Percentiles rank a stretch among this genome's conserved stretches.
These are phyloP conservation scores for Marsdenia floribunda DNA, from an alignment of 257 asterid species.

Conservation along the genomic window DNA sequence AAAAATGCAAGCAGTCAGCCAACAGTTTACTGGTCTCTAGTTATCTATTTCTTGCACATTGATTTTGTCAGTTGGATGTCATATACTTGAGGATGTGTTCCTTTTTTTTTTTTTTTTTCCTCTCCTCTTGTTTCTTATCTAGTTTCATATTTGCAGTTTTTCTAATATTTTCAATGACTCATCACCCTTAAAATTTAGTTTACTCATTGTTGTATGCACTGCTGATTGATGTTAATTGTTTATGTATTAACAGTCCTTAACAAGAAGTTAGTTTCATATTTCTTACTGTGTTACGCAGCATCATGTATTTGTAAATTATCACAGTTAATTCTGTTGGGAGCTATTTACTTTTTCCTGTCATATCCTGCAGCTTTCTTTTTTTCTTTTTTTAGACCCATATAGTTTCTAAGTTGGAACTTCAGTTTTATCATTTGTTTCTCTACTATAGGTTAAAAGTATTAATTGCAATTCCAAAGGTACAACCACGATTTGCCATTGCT, in stretches of 20 bases:
- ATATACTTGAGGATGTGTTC: neutral
- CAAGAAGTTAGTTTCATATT: neutral
- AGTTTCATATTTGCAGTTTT: neutral
- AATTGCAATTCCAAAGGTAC: conserved; percentile 89
- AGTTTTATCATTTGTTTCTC: neutral
- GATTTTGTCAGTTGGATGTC: neutral
- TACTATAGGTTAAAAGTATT: conserved; percentile 80
- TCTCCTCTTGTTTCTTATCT: neutral
- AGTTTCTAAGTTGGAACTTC: neutral
- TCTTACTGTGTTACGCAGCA: neutral
- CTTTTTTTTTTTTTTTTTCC: no score
- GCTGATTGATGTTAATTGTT: neutral
- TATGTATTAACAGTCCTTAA: neutral
- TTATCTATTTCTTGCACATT: neutral
- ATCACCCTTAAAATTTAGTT: neutral
- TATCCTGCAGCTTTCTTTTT: neutral
- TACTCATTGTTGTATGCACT: neutral
- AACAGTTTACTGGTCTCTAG: neutral
- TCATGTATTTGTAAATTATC: neutral
- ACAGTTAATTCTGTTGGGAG: neutral
- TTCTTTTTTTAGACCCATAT: no score
- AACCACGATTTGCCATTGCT: conserved; percentile 86
- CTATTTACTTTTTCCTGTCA: neutral
- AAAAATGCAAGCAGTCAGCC: neutral
- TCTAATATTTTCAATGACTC: neutral